A percentile compares a stretch with the other conserved stretches of the same genome.
phyloP scores from a whole-genome alignment of 2,329 filamentous ascomycete species.

The Ambrosiella cleistominuta region DNA sequence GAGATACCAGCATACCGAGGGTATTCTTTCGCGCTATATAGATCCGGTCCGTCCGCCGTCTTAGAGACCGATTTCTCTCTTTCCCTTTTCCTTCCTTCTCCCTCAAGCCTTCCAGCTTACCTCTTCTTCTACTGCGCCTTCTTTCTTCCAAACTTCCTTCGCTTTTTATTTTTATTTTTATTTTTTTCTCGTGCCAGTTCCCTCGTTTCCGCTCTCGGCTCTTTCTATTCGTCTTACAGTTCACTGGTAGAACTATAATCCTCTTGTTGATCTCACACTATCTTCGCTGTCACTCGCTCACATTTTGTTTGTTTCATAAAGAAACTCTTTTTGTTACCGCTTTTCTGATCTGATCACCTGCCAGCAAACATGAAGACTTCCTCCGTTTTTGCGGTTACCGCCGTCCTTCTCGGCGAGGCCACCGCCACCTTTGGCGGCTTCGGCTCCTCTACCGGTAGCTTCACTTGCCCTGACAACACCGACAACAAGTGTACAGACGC shows the following conservation, averaged over 20 bases:
- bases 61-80: neutral
- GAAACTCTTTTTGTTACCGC: constrained; percentile 10
- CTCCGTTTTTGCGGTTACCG: constrained; percentile 29
- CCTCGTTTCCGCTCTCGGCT: constrained; percentile 13
- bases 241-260: constrained; percentile 15
- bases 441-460: constrained; percentile 21
- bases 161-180: constrained; percentile 3
- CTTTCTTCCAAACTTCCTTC: constrained; percentile 11
- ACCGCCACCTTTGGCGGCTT: constrained; percentile 25
- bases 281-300: constrained; percentile 20
- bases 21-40: constrained; percentile 5
- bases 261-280: constrained; percentile 18
- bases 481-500: constrained; percentile 60
- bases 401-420: constrained; percentile 32
- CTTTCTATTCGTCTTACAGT: constrained; percentile 14
- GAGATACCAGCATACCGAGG: neutral
- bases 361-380: constrained; percentile 30
- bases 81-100: constrained; percentile 16
- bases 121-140: constrained; percentile 2
- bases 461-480: constrained; percentile 51
- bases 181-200: constrained; percentile 11
- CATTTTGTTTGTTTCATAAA: constrained; percentile 17
- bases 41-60: neutral
- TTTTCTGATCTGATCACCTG: neutral
- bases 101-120: neutral